Percentiles rank a stretch among this genome's conserved stretches.
phyloP scores from a whole-genome alignment of 1,284 basidiomycete genomes.

The Ceratobasidium sp. region DNA sequence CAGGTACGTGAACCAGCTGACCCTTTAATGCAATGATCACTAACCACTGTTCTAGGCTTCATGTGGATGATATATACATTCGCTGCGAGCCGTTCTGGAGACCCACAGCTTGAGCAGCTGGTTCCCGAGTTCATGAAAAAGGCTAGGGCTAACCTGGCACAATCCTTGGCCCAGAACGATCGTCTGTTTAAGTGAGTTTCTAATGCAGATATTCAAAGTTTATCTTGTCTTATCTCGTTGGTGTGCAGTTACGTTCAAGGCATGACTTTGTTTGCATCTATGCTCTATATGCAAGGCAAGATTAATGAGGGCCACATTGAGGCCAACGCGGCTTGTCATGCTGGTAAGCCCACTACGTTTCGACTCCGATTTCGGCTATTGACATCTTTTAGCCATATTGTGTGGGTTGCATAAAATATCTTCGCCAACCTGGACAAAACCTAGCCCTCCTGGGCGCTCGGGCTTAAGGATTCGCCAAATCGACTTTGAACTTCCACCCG shows the following conservation, averaged over 20 bases:
- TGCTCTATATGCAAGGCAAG: slow-evolving; percentile 29
- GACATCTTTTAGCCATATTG: slow-evolving; percentile 17
- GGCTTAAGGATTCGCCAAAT: slow-evolving; percentile 2
- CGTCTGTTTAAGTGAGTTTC: slow-evolving; percentile 32
- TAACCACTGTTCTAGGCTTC: slow-evolving; percentile 1
- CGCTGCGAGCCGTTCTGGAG: slow-evolving; percentile 32
- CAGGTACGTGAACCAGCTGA: not conserved
- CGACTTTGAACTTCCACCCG: slow-evolving; percentile 25
- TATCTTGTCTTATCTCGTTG: not conserved
- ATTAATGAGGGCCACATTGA: slow-evolving; percentile 11
- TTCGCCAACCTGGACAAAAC: not conserved
- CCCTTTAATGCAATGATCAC: not conserved
- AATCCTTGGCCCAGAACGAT: slow-evolving; percentile 2
- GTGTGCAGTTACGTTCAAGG: slow-evolving; percentile 18
- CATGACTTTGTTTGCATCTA: slow-evolving; percentile 15
- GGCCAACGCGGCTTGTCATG: slow-evolving; percentile 17
- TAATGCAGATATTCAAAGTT: not conserved
- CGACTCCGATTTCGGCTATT: not conserved
- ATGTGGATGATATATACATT: slow-evolving; percentile 44
- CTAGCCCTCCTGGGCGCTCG: not conserved
- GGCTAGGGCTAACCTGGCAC: slow-evolving; percentile 11
- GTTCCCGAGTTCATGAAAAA: slow-evolving; percentile 33
- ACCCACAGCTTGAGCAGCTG: slow-evolving; percentile 18
- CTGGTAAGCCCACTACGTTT: slow-evolving; percentile 15
- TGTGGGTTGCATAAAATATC: slow-evolving; percentile 42